phyloP scores from a whole-genome alignment of 116 monocot genomes.

The Zostera marina region DNA sequence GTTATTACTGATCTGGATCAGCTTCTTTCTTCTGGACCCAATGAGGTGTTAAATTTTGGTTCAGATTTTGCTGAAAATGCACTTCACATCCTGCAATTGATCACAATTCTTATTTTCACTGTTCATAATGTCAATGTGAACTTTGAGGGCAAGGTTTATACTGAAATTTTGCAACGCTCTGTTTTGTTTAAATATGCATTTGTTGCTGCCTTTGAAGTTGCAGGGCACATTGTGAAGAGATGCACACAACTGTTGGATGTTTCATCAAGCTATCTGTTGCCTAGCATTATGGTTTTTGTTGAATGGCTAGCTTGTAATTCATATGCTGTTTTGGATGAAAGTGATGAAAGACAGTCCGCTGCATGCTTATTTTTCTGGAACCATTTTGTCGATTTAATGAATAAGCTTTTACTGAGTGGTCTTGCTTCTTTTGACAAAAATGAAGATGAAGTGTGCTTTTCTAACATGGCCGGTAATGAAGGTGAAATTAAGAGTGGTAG shows the following conservation, averaged over 20 bases:
- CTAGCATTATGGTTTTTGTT: conserved; percentile 62
- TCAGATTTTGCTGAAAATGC: conserved; percentile 50
- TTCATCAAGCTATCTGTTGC: conserved; percentile 63
- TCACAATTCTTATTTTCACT: conserved; percentile 75
- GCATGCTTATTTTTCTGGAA: conserved; percentile 82
- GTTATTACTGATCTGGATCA: conserved; percentile 33
- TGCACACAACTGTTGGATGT: conserved; percentile 47
- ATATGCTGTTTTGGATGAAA: conserved; percentile 50
- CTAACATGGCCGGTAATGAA: conserved; percentile 52
- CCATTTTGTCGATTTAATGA: conserved; percentile 55
- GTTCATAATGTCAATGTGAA: conserved; percentile 79
- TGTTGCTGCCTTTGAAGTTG: conserved; percentile 71
- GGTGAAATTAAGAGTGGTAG: conserved; percentile 64
- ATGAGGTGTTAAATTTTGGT: conserved; percentile 70
- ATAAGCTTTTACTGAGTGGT: conserved; percentile 49
- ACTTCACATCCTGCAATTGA: conserved; percentile 41
- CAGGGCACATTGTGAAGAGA: conserved; percentile 53
- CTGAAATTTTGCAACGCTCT: conserved; percentile 77
- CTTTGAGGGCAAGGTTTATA: conserved; percentile 71
- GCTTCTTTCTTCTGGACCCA: conserved; percentile 63
- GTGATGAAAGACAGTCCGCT: conserved; percentile 50
- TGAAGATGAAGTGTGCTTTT: conserved; percentile 70
- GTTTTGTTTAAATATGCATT: conserved; percentile 81
- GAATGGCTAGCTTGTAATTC: conserved; percentile 88
- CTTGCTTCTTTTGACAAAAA: conserved; percentile 25